These are phyloP conservation scores for Macadamia integrifolia DNA, from an alignment of 164 flowering plant species.

Conservation along the genomic window DNA sequence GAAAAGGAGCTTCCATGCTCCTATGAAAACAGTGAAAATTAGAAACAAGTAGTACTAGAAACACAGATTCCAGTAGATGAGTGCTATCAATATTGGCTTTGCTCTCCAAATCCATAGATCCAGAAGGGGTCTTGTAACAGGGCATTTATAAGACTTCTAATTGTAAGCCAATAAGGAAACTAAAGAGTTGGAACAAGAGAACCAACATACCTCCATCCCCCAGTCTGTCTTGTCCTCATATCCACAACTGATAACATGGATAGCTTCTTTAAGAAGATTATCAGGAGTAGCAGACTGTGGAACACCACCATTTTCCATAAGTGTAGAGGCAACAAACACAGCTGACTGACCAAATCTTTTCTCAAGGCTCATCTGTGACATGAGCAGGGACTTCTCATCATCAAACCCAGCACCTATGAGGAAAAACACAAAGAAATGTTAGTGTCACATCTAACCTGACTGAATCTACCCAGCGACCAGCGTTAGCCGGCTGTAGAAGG, in stretches of 20 bases:
- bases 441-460: neutral
- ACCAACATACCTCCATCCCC: constrained; percentile 40
- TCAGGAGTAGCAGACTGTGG: constrained; percentile 27
- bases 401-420: constrained; percentile 26
- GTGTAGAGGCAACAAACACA: constrained; percentile 44
- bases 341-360: constrained; percentile 49
- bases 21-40: too few relatives aligned
- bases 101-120: too few relatives aligned
- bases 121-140: too few relatives aligned
- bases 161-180: neutral
- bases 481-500: too few relatives aligned
- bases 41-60: too few relatives aligned
- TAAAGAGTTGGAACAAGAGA: neutral
- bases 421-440: neutral
- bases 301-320: constrained; percentile 42
- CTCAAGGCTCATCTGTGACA: constrained; percentile 38
- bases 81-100: too few relatives aligned
- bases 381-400: constrained; percentile 25
- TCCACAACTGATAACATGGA: constrained; percentile 57
- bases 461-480: neutral
- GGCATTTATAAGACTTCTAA: too few relatives aligned
- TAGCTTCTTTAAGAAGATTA: constrained; percentile 38
- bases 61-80: too few relatives aligned
- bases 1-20: too few relatives aligned
- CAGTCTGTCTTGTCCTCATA: constrained; percentile 56